A percentile compares a stretch with the other conserved stretches of the same genome.
These are phyloP conservation scores for Suillus subluteus DNA, from an alignment of 768 basidiomycete species.

Conservation along the genomic window DNA sequence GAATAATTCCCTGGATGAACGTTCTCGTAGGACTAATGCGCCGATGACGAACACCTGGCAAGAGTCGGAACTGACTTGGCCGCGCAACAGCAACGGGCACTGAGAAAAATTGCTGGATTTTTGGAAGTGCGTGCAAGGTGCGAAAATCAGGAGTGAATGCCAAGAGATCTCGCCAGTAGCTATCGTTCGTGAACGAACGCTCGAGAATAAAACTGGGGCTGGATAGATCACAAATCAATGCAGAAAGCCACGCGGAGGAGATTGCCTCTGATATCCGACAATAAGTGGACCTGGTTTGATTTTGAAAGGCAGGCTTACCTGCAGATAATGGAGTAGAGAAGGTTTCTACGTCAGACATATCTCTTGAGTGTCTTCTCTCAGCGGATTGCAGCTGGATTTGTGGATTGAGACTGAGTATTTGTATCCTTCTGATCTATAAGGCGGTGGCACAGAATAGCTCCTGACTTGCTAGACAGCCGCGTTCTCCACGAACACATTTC, in stretches of 20 bases:
- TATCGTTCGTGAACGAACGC: conserved; percentile 7
- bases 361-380: neutral
- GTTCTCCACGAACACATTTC: neutral
- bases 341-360: neutral
- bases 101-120: conserved; percentile 10
- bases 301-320: neutral
- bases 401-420: neutral
- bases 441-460: neutral
- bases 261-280: neutral
- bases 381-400: neutral
- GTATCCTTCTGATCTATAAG: neutral
- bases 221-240: conserved; percentile 6
- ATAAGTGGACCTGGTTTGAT: neutral
- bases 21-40: neutral
- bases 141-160: conserved; percentile 12
- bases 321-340: neutral
- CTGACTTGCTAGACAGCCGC: neutral
- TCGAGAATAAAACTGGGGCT: neutral
- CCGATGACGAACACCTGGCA: conserved; percentile 7
- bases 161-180: conserved; percentile 15
- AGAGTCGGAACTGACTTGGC: conserved; percentile 5
- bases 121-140: conserved; percentile 7
- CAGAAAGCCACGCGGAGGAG: conserved; percentile 3
- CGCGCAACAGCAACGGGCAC: neutral
- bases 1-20: conserved; percentile 12